Conservation (phyloP, 2,329 filamentous ascomycete genomes). For the Laburnicola sp. region DNA sequence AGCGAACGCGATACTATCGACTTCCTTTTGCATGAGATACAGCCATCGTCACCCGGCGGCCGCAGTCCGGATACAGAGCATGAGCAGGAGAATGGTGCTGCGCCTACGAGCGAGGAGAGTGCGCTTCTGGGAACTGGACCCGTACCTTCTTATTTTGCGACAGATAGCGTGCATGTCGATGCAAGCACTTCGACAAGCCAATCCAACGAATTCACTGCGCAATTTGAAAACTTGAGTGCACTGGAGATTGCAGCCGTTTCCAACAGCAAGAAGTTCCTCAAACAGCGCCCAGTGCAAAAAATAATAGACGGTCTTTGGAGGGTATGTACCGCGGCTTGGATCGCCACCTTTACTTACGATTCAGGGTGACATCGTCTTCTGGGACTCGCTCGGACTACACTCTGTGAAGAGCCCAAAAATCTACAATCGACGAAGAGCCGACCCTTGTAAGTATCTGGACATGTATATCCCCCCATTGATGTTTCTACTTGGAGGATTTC, state of each 20-base stretch:
- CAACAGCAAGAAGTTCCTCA: constrained; percentile 81
- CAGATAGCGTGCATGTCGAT: constrained; percentile 21
- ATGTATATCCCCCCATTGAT: neutral
- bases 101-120: constrained; percentile 25
- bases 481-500: no score
- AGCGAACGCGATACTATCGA: constrained; percentile 74
- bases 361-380: constrained; percentile 82
- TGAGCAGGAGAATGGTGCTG: constrained; percentile 2
- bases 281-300: constrained; percentile 77
- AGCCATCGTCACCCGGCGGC: constrained; percentile 35
- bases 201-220: constrained; percentile 66
- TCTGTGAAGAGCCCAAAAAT: constrained; percentile 75
- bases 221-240: constrained; percentile 80
- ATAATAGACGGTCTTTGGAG: constrained; percentile 81
- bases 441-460: constrained; percentile 23
- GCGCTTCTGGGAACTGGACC: constrained; percentile 26
- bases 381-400: constrained; percentile 74
- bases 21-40: constrained; percentile 73
- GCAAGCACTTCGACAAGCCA: constrained; percentile 39
- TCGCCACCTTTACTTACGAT: neutral
- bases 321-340: constrained; percentile 10
- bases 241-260: constrained; percentile 83
- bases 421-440: constrained; percentile 61
- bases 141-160: constrained; percentile 33
- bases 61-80: constrained; percentile 15